These are phyloP conservation scores for Nepenthes mirabilis DNA, from an alignment of 148 eudicot genomes.

Conservation along the genomic window DNA sequence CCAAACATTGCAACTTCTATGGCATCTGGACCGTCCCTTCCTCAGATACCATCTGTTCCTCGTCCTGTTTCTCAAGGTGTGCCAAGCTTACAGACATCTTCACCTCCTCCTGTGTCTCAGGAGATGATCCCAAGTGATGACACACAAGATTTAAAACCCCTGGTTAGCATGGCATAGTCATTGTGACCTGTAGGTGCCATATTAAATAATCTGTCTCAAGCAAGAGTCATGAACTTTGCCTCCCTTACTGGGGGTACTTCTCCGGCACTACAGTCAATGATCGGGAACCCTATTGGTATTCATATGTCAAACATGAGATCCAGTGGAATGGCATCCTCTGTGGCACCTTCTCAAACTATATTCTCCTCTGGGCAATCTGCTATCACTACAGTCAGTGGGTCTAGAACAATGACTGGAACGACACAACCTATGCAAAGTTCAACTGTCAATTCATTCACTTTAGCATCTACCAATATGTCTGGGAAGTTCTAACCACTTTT, in stretches of 20 bases:
- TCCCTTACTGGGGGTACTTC: slow-evolving; percentile 47
- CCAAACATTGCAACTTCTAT: too few relatives aligned
- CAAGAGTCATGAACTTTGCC: slow-evolving; percentile 41
- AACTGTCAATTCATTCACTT: slow-evolving; percentile 39
- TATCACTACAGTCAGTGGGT: slow-evolving; percentile 34
- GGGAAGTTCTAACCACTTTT: slow-evolving; percentile 16
- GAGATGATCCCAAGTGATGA: slow-evolving; percentile 44
- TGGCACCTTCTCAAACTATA: slow-evolving; percentile 49
- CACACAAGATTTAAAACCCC: slow-evolving; percentile 58
- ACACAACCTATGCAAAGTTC: slow-evolving; percentile 47
- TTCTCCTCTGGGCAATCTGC: slow-evolving; percentile 67
- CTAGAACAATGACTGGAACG: slow-evolving; percentile 42
- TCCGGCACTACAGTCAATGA: slow-evolving; percentile 65
- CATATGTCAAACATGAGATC: slow-evolving; percentile 90
- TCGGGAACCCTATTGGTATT: slow-evolving; percentile 56
- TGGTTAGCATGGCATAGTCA: slow-evolving; percentile 38
- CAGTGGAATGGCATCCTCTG: slow-evolving; percentile 64
- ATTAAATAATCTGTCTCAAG: slow-evolving; percentile 73
- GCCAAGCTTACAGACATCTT: slow-evolving; percentile 59
- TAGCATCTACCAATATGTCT: slow-evolving; percentile 40
- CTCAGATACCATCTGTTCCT: slow-evolving; percentile 7
- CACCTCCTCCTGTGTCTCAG: slow-evolving; percentile 60
- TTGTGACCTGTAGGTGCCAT: slow-evolving; percentile 62
- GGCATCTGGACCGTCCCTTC: too few relatives aligned
- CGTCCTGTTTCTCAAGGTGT: slow-evolving; percentile 55